Conservation (phyloP, 805 yeast genomes). For the Lipomyces starkeyi region DNA sequence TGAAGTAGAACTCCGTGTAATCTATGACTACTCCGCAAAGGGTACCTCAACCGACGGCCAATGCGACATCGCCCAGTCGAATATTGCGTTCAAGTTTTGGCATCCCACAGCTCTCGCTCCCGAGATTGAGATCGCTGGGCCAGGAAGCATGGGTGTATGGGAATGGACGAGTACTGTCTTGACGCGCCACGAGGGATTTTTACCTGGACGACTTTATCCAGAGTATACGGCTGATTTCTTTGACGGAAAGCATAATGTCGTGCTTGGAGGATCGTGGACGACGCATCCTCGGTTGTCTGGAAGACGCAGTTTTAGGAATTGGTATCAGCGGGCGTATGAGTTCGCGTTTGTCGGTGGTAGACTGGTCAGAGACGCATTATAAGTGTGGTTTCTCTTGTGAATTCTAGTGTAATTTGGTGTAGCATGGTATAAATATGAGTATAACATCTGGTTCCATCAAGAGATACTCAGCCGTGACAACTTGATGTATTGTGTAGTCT, state of each 20-base stretch:
- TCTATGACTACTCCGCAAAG: conserved; percentile 28
- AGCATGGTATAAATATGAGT: not conserved
- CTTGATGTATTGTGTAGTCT: not conserved
- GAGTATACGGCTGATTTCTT: conserved; percentile 40
- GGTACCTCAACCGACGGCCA: conserved; percentile 7
- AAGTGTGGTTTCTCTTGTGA: not conserved
- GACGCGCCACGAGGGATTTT: conserved; percentile 27
- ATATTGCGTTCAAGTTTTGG: conserved; percentile 38
- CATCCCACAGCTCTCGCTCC: conserved; percentile 27
- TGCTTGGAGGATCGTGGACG: conserved; percentile 41
- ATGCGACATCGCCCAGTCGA: conserved; percentile 23
- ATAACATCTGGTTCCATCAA: not conserved
- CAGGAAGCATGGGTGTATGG: conserved; percentile 38
- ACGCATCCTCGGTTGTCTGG: conserved; percentile 35
- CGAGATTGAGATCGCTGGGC: conserved; percentile 21
- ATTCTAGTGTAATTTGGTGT: not conserved
- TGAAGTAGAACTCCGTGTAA: conserved; percentile 33
- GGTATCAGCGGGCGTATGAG: conserved; percentile 39
- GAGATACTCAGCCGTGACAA: not conserved
- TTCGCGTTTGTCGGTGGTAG: conserved; percentile 40
- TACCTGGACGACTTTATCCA: conserved; percentile 33
- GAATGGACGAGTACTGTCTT: conserved; percentile 39
- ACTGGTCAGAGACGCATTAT: conserved; percentile 26
- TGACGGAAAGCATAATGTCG: conserved; percentile 40
- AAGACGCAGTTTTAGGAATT: conserved; percentile 38